phyloP scores from a whole-genome alignment of 768 basidiomycete genomes.

The Suillus weaverae region DNA sequence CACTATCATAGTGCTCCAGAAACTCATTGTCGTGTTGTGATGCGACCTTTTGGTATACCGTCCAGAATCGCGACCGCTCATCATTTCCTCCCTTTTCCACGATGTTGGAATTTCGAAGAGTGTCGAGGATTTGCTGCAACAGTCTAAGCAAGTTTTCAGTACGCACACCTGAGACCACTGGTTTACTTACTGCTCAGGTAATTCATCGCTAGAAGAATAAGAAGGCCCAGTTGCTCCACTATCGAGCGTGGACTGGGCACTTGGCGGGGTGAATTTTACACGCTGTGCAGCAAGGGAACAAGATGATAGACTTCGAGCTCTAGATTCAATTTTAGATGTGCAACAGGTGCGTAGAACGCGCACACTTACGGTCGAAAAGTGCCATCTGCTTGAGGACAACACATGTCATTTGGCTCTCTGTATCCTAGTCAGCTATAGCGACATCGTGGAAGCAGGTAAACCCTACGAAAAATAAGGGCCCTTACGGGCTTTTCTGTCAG shows the following conservation, averaged over 20 bases:
- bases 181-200: background rate
- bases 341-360: background rate
- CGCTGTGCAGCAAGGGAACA: background rate
- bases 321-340: background rate
- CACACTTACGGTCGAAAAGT: background rate
- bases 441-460: background rate
- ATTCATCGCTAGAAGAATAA: background rate
- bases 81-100: slow-evolving; percentile 1
- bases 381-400: background rate
- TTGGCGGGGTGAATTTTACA: background rate
- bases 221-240: background rate
- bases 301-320: background rate
- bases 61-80: slow-evolving; percentile 2
- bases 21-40: slow-evolving; percentile 3
- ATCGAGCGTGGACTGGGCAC: background rate
- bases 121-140: slow-evolving; percentile 1
- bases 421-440: background rate
- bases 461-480: background rate
- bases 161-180: background rate
- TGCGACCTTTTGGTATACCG: slow-evolving; percentile 5
- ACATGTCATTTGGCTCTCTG: background rate
- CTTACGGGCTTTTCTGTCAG: background rate
- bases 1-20: slow-evolving; percentile 3
- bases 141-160: background rate
- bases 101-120: slow-evolving; percentile 6